Percentiles rank a stretch among this genome's conserved stretches.
These are phyloP conservation scores for Chlamydomonas sp. DNA, from an alignment of 139 green algal genomes.

Conservation along the genomic window DNA sequence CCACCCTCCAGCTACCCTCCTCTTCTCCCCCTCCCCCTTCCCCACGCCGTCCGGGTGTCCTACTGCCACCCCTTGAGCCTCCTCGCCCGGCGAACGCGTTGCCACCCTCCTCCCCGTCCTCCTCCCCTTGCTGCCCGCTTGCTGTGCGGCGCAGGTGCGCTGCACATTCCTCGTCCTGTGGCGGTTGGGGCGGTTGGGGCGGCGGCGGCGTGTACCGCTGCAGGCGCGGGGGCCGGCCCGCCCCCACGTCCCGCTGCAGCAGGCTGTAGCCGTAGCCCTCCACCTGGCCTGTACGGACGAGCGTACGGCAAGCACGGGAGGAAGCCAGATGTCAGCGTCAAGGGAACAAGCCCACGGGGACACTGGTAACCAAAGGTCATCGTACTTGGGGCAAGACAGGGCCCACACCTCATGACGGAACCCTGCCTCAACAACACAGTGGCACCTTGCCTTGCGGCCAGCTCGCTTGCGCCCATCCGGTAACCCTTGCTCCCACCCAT, in stretches of 20 bases:
- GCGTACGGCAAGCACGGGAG: neutral
- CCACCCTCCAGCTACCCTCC: neutral
- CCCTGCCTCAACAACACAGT: neutral
- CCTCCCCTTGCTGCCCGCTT: no score
- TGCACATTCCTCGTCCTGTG: neutral
- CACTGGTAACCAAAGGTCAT: neutral
- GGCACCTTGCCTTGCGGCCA: neutral
- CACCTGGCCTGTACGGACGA: slow-evolving; percentile 32
- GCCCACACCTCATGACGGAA: neutral
- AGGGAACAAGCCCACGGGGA: neutral
- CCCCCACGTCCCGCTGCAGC: neutral
- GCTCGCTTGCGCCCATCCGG: neutral
- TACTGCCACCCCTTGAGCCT: no score
- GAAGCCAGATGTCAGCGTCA: neutral
- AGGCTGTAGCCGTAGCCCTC: slow-evolving; percentile 41
- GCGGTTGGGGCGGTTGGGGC: neutral
- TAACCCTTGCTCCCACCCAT: neutral
- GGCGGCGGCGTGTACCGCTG: neutral
- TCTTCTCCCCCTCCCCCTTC: no score
- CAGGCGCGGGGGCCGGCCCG: neutral
- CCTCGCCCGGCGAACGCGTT: no score
- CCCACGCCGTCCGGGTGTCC: no score
- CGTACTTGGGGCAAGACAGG: neutral
- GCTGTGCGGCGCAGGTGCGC: neutral
- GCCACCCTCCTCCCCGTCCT: no score